Conservation (phyloP, 116 monocot genomes). For the Trichopus zeylanicus region DNA sequence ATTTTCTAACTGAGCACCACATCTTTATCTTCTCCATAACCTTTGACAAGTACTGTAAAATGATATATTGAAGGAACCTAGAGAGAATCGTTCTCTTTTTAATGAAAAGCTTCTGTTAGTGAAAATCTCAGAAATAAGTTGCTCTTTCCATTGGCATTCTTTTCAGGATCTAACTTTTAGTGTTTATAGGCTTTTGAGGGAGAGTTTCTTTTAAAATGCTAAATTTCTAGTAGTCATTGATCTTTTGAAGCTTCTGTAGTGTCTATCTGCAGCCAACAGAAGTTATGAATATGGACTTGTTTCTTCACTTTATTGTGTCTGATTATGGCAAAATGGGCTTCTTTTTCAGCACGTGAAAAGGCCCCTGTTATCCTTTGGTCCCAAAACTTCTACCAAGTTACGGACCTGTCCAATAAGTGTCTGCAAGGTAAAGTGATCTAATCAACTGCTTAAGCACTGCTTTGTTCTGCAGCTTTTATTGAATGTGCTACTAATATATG, state of each 20-base stretch:
- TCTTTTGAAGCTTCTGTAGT: neutral
- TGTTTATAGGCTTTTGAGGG: no score
- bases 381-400: conserved; percentile 67
- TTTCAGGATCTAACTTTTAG: no score
- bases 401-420: conserved; percentile 73
- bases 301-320: neutral
- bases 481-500: neutral
- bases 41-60: no score
- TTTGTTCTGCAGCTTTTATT: neutral
- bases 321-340: conserved; percentile 5
- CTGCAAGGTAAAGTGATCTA: conserved; percentile 53
- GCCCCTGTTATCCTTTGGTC: conserved; percentile 72
- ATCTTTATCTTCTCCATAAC: no score
- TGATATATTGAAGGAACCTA: no score
- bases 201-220: no score
- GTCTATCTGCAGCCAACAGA: neutral
- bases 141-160: no score
- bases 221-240: neutral
- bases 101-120: no score
- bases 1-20: no score
- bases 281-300: neutral
- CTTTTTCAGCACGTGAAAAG: conserved; percentile 69
- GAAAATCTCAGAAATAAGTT: no score
- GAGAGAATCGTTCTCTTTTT: no score
- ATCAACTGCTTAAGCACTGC: neutral